These are phyloP conservation scores for Coccomyxa sp. DNA, from an alignment of 139 green algal genomes.

Conservation along the genomic window DNA sequence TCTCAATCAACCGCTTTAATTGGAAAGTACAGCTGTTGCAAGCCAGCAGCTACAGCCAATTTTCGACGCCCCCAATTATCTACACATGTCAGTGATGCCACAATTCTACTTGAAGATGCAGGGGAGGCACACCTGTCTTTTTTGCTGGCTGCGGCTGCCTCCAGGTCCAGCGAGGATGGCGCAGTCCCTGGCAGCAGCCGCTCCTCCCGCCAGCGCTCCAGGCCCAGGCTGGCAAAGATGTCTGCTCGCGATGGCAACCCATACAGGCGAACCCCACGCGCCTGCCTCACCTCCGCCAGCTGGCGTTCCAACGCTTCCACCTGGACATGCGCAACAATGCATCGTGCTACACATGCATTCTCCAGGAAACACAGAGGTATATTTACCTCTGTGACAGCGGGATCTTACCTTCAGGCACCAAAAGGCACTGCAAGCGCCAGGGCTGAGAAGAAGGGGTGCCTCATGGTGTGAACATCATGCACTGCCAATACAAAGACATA, in stretches of 20 bases:
- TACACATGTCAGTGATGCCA: neutral
- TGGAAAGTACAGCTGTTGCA: neutral
- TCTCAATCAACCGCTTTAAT: neutral
- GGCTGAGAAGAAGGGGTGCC: neutral
- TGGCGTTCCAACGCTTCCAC: constrained; percentile 25
- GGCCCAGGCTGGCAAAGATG: constrained; percentile 22
- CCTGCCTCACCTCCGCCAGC: constrained; percentile 19
- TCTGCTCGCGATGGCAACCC: constrained; percentile 28
- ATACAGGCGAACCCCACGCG: constrained; percentile 15
- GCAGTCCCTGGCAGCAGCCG: neutral
- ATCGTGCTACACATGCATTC: neutral
- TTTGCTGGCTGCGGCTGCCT: neutral
- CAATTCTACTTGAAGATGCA: neutral
- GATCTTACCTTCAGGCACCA: neutral
- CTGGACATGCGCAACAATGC: neutral
- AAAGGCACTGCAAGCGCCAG: neutral
- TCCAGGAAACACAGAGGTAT: too few relatives aligned
- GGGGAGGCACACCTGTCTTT: neutral
- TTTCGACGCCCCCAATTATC: neutral
- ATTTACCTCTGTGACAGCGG: neutral
- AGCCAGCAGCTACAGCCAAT: neutral
- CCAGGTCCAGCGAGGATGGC: neutral
- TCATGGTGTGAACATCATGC: neutral
- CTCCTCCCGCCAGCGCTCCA: constrained; percentile 4
- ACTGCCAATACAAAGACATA: neutral